Percentiles rank a stretch among this genome's conserved stretches.
Evolutionary conservation across 257 asterid genomes (phyloP).

Genomic region (Perilla frutescens): DNA sequence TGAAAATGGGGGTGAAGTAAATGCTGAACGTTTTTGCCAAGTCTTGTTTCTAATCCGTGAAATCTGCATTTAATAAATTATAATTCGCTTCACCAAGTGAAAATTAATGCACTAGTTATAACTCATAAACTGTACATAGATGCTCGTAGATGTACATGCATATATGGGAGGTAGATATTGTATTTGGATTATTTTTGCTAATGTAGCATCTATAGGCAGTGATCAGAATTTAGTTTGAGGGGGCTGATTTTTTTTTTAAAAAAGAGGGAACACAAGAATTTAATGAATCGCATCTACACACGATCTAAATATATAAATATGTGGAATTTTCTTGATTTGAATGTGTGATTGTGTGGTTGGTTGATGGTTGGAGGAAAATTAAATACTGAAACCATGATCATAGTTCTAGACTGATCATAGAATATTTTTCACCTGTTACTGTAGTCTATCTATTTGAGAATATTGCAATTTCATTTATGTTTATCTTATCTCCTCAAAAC

Average conservation of each 20-base stretch:
- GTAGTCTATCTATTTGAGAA: background rate
- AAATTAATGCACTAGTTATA: too few species aligned
- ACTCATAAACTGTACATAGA: too few species aligned
- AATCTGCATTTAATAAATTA: slow-evolving; percentile 9
- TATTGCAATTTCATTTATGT: background rate
- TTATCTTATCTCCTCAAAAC: background rate
- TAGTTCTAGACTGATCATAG: background rate
- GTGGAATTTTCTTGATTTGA: background rate
- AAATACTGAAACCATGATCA: background rate
- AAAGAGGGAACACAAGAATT: background rate
- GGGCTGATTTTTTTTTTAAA: background rate
- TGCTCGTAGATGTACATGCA: background rate
- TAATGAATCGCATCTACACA: background rate
- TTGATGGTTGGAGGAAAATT: background rate
- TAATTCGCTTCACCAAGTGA: background rate
- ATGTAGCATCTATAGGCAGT: too few species aligned
- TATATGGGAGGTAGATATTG: background rate
- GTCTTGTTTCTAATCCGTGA: background rate
- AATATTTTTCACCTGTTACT: background rate
- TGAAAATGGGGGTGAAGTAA: background rate
- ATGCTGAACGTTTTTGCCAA: background rate
- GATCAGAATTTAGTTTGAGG: too few species aligned
- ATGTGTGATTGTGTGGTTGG: background rate
- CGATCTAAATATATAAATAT: background rate
- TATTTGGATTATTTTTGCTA: too few species aligned